phyloP scores from a whole-genome alignment of 768 basidiomycete species.

The Myochromella boudieri region DNA sequence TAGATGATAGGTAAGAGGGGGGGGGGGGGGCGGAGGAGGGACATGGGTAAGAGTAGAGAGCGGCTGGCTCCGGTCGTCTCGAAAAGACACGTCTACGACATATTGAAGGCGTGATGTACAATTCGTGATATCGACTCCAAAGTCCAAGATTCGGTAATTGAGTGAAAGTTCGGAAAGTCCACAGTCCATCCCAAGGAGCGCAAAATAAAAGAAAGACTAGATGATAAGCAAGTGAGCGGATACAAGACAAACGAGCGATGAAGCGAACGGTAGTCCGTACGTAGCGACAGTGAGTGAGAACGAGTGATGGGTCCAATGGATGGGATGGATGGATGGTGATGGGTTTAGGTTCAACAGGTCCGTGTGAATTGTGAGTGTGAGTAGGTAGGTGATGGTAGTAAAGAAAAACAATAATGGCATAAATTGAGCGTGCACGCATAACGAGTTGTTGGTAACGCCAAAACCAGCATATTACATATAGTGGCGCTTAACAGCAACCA shows the following conservation, averaged over 20 bases:
- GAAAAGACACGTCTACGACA: not conserved
- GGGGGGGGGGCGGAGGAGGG: no score
- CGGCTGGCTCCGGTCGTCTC: slow-evolving; percentile 5
- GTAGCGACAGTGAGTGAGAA: no score
- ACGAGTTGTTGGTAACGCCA: no score
- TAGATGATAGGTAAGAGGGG: no score
- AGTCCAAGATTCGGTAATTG: no score
- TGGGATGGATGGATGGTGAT: not conserved
- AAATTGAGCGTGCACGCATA: not conserved
- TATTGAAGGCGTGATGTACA: not conserved
- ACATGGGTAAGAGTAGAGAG: no score
- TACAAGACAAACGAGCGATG: no score
- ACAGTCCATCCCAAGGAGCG: not conserved
- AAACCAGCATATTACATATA: no score
- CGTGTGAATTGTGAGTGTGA: not conserved
- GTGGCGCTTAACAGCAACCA: no score
- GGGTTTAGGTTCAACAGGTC: not conserved
- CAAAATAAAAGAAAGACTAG: not conserved
- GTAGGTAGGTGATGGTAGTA: no score
- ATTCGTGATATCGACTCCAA: not conserved
- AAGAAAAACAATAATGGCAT: not conserved
- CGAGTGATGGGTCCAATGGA: not conserved
- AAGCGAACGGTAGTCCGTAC: no score
- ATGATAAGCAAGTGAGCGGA: not conserved
- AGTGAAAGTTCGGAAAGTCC: no score